phyloP scores from a whole-genome alignment of 371 early-diverging fungal species.

The Mucor saturninus region DNA sequence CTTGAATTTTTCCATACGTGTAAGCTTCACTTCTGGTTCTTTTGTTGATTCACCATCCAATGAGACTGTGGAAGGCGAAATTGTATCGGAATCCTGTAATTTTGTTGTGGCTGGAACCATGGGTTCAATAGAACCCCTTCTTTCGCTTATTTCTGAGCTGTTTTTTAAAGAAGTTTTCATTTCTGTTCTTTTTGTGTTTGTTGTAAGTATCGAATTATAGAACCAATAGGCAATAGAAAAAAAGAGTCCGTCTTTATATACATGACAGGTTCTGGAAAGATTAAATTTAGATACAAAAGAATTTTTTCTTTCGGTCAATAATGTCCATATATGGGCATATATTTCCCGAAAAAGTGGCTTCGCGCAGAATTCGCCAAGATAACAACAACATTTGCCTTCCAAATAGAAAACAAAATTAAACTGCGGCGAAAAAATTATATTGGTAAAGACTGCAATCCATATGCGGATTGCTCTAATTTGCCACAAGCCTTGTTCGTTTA shows the following conservation, averaged over 20 bases:
- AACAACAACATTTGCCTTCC: neutral
- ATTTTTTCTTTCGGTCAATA: slow-evolving; percentile 6
- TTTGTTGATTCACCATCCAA: neutral
- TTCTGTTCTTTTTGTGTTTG: neutral
- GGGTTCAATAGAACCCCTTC: neutral
- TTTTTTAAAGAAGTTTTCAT: neutral
- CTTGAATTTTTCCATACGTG: slow-evolving; percentile 14
- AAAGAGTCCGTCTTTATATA: no score
- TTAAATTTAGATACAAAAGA: no score
- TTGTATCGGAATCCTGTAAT: neutral
- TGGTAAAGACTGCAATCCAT: no score
- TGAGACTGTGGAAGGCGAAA: neutral
- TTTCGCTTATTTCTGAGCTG: neutral
- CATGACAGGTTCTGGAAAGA: no score
- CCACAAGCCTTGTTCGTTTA: no score
- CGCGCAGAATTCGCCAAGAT: neutral
- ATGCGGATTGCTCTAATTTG: no score
- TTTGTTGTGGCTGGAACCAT: neutral
- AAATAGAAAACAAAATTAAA: neutral
- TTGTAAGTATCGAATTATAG: no score
- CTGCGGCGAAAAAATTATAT: no score
- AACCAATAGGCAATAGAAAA: no score
- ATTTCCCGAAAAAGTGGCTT: slow-evolving; percentile 6
- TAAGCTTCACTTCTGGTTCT: slow-evolving; percentile 2
- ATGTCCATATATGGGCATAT: slow-evolving; percentile 16